phyloP scores from a whole-genome alignment of 371 early-diverging fungal species.

The Actinomucor elegans region DNA sequence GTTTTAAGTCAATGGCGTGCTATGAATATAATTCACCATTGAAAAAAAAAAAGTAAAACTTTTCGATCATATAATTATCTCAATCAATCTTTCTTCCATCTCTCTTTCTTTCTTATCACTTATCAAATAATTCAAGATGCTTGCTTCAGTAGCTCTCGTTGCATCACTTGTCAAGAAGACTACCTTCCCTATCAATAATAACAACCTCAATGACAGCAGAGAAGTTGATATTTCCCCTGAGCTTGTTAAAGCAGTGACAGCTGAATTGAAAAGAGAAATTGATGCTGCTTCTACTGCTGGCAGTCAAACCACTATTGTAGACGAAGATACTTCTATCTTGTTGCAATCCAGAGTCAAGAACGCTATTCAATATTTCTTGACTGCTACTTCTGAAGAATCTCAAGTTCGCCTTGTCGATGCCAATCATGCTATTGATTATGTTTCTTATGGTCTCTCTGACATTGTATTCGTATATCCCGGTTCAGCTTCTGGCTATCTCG shows the following conservation, averaged over 20 bases:
- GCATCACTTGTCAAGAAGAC: slow-evolving; percentile 26
- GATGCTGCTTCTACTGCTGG: slow-evolving; percentile 40
- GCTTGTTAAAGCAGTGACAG: slow-evolving; percentile 25
- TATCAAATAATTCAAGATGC: slow-evolving; percentile 12
- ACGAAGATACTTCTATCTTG: slow-evolving; percentile 35
- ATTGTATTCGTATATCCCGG: slow-evolving; percentile 79
- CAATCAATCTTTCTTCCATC: slow-evolving; percentile 1
- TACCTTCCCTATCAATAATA: slow-evolving; percentile 15
- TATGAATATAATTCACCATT: not conserved
- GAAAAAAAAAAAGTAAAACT: slow-evolving; percentile 2
- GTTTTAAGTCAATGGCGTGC: slow-evolving; percentile 22
- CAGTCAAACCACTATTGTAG: slow-evolving; percentile 49
- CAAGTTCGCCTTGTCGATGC: slow-evolving; percentile 51
- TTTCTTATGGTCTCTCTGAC: slow-evolving; percentile 77
- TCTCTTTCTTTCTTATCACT: not conserved
- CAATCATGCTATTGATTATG: slow-evolving; percentile 70
- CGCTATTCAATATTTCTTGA: slow-evolving; percentile 26
- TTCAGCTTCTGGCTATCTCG: slow-evolving; percentile 58
- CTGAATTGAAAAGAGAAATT: slow-evolving; percentile 26
- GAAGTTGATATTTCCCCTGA: slow-evolving; percentile 23
- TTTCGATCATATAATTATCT: not conserved
- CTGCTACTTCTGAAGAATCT: slow-evolving; percentile 5
- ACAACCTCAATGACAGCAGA: not conserved
- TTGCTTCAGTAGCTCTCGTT: slow-evolving; percentile 33
- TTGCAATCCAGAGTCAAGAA: slow-evolving; percentile 37